Evolutionary conservation across 177 flowering plant genomes (phyloP), one percentile per base, ranked within the genome.

Genomic region (Vitis hybrid): DNA sequence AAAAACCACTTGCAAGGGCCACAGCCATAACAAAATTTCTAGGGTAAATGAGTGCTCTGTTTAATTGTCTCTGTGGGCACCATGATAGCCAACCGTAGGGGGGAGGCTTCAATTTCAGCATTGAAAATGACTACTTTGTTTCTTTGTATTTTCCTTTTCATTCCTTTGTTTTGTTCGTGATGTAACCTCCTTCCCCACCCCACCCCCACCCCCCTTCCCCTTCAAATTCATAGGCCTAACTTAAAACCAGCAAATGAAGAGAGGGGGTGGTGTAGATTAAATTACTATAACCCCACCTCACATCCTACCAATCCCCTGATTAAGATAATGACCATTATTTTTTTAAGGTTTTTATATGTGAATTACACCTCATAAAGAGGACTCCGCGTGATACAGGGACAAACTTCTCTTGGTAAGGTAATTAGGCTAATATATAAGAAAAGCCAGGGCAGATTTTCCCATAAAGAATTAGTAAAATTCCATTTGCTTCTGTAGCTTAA

Each of bases 91-190:
- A 58, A 30, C 46, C 46, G 6, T 40, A 40, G 46, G 8, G 46
- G 46, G 8, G 57, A 55, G 68, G 27, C 15, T 19, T n/a, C 27
- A 50, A 21, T 56, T 32, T 1, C 69, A 74, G 56, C 65, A 35
- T 2, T 65, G 77, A 74, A 65, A 74, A 74, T 74, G 77, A 74
- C 77, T 3, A 52, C 9, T 67, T 73, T 68, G 76, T 68, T 73
- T 56, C 52, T 56, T 65, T 72, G n/a, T 6, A 27, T 56, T 40
- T 56, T 49, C 14, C 60, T 66, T 16, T 49, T 1, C 30, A 51
- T 27, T 58, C 12, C 18, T 65, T 24, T 64, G 57, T 65, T 64
- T 62, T 70, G 67, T 14, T 55, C 3, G 46, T 70, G 67, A 63
- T 56, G 73, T 70, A 62, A 35, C 27, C 57, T 11, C 14, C 13